Evolutionary conservation across 441 rosid genomes (phyloP).

Genomic region (Gossypium gossypioides): DNA sequence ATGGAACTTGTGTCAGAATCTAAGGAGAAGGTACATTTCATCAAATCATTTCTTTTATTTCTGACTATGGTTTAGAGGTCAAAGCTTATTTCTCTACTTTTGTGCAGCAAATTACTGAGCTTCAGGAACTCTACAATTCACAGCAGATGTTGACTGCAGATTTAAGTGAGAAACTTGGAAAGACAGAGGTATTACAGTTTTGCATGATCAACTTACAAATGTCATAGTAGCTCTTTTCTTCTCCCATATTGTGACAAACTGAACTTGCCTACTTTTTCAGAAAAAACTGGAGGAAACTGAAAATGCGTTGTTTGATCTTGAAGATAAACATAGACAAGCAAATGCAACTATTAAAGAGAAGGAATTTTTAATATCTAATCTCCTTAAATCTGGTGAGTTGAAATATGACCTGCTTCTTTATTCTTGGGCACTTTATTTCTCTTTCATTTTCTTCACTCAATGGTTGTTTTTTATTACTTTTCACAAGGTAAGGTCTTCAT

Average conservation of each 20-base stretch:
- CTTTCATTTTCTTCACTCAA: neutral
- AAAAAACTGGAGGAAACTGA: conserved; percentile 76
- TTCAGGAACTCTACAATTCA: conserved; percentile 71
- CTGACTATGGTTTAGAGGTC: neutral
- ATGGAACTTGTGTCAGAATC: conserved; percentile 80
- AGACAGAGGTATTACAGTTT: conserved; percentile 52
- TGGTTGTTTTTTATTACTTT: neutral
- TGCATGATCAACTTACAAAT: conserved; percentile 6
- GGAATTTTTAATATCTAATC: conserved; percentile 76
- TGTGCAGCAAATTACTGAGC: conserved; percentile 66
- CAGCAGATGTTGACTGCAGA: conserved; percentile 63
- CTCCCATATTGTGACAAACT: conserved; percentile 2
- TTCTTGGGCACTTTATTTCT: neutral
- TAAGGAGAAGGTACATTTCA: conserved; percentile 61
- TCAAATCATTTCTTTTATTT: conserved; percentile 2
- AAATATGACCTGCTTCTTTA: neutral
- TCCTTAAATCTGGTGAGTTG: conserved; percentile 77
- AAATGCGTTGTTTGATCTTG: conserved; percentile 60
- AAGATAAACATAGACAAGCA: conserved; percentile 89
- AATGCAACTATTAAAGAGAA: conserved; percentile 84
- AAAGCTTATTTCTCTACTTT: conserved; percentile 17
- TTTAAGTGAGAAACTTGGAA: conserved; percentile 62
- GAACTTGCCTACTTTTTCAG: conserved; percentile 32
- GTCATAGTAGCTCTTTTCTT: neutral
- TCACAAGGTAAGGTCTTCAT: neutral